Evolutionary conservation across 495 filamentous ascomycete genomes (phyloP).

Genomic region (Xylaria palmicola): DNA sequence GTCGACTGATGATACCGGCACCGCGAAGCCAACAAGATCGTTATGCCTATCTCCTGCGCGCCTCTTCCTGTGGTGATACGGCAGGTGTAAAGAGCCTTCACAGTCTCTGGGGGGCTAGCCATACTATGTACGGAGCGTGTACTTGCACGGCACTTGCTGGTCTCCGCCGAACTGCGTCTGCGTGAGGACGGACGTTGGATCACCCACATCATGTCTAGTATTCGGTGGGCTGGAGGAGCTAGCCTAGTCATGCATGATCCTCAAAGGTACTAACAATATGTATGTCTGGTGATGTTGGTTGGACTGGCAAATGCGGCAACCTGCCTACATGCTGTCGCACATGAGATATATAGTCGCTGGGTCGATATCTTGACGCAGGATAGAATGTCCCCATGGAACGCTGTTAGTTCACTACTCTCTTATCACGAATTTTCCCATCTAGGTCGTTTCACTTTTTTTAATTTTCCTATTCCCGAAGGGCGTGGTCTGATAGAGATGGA

Average conservation of each 20-base stretch:
- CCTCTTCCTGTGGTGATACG: not conserved
- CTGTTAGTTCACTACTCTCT: not conserved
- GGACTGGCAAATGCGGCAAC: not conserved
- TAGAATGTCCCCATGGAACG: not conserved
- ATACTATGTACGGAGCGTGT: constrained; percentile 10
- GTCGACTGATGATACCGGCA: too few relatives aligned
- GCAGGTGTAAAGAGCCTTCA: not conserved
- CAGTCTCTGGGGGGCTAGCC: not conserved
- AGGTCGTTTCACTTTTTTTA: too few relatives aligned
- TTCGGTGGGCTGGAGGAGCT: not conserved
- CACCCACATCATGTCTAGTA: not conserved
- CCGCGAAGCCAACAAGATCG: too few relatives aligned
- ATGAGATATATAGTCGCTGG: not conserved
- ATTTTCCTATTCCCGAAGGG: too few relatives aligned
- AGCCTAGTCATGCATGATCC: not conserved
- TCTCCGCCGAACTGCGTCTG: not conserved
- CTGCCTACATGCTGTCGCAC: not conserved
- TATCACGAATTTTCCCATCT: too few relatives aligned
- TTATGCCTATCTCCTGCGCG: too few relatives aligned
- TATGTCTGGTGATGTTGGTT: not conserved
- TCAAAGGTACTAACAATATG: not conserved
- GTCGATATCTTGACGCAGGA: not conserved
- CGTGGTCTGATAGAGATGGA: not conserved
- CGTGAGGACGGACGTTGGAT: not conserved
- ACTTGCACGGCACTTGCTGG: not conserved